Evolutionary conservation across 2,329 filamentous ascomycete genomes (phyloP).

Genomic region (Bipolaris gigantea): DNA sequence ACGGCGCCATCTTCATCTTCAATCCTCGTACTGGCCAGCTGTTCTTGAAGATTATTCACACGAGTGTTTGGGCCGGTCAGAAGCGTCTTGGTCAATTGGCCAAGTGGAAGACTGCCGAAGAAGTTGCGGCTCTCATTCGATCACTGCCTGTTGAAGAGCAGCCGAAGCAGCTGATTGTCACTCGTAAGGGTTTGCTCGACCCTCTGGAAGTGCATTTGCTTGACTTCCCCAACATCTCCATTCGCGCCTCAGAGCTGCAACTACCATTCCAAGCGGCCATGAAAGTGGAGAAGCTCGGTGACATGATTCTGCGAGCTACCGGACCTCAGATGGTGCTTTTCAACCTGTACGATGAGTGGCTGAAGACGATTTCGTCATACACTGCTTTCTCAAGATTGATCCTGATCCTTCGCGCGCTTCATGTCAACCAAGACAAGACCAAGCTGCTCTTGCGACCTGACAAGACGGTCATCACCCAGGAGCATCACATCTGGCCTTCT

Average conservation of each 20-base stretch:
- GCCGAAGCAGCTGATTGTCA: conserved; percentile 97
- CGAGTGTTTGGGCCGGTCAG: conserved; percentile 97
- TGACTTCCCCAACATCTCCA: conserved; percentile 99
- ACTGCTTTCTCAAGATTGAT: conserved; percentile 96
- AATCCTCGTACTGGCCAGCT: conserved; percentile 97
- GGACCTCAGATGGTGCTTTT: conserved; percentile 99
- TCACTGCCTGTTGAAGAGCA: conserved; percentile 97
- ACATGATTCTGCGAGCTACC: conserved; percentile 97
- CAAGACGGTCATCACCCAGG: conserved; percentile 97
- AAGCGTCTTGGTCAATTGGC: conserved; percentile 98
- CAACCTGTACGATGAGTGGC: conserved; percentile 98
- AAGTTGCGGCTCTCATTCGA: conserved; percentile 95
- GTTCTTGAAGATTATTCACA: conserved; percentile 99
- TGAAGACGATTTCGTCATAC: conserved; percentile 98
- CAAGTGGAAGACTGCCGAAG: conserved; percentile 99
- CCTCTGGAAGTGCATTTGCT: conserved; percentile 95
- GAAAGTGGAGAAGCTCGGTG: conserved; percentile 99
- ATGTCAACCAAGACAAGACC: conserved; percentile 98
- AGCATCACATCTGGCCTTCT: conserved; percentile 98
- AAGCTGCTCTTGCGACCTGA: conserved; percentile 93
- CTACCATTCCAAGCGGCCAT: conserved; percentile 98
- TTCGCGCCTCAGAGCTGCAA: conserved; percentile 93
- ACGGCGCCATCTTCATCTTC: conserved; percentile 99
- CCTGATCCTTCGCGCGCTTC: conserved; percentile 87
- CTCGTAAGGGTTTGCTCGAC: conserved; percentile 93